Percentiles rank a stretch among this genome's conserved stretches.
Evolutionary conservation across 768 basidiomycete species (phyloP).

Genomic region (Suillus hirtellus): DNA sequence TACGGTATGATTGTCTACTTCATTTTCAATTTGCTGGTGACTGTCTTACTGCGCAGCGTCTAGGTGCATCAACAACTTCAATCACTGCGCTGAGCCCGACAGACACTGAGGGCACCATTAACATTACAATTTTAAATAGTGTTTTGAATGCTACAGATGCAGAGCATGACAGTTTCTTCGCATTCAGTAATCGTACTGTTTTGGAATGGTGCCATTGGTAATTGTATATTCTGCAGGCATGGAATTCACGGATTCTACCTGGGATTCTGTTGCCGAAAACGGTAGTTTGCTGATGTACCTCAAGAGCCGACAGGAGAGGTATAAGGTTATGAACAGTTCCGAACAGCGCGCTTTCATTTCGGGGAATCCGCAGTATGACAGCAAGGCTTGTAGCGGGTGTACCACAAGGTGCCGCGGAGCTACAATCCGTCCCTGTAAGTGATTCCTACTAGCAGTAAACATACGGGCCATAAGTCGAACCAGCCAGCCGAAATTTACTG

Average conservation of each 20-base stretch:
- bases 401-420: too few species aligned
- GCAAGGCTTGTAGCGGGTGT: too few species aligned
- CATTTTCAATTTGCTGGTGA: slow-evolving; percentile 1
- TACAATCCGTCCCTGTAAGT: too few species aligned
- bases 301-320: too few species aligned
- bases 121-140: slow-evolving; percentile 61
- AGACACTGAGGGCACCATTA: slow-evolving; percentile 61
- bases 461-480: too few species aligned
- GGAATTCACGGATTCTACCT: slow-evolving; percentile 52
- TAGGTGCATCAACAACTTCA: slow-evolving; percentile 62
- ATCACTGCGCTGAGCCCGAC: slow-evolving; percentile 52
- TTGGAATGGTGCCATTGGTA: not conserved
- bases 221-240: slow-evolving; percentile 40
- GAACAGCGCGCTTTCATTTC: too few species aligned
- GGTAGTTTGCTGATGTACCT: too few species aligned
- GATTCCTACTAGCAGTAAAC: too few species aligned
- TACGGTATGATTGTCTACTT: slow-evolving; percentile 42
- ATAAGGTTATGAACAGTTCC: too few species aligned
- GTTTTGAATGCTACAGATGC: slow-evolving; percentile 47
- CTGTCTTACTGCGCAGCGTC: slow-evolving; percentile 40
- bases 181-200: slow-evolving; percentile 50
- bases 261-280: too few species aligned
- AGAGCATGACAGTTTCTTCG: slow-evolving; percentile 52
- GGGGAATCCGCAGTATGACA: too few species aligned
- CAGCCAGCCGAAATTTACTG: too few species aligned